phyloP scores from a whole-genome alignment of 1,284 basidiomycete species.

The Boletus smithii region DNA sequence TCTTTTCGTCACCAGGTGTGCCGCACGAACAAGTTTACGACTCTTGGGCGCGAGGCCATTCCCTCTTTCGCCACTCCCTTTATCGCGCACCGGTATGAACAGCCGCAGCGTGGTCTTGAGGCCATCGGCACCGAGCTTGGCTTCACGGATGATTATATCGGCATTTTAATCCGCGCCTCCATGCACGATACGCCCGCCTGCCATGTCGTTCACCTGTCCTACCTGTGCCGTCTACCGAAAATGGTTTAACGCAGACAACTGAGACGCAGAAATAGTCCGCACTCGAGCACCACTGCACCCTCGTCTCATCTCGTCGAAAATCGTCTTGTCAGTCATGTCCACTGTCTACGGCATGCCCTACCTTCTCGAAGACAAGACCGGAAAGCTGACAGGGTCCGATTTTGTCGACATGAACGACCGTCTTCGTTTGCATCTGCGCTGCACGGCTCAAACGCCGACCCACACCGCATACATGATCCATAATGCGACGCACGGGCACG shows the following conservation, averaged over 20 bases:
- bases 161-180: constrained; percentile 19
- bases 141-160: constrained; percentile 19
- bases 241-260: constrained; percentile 13
- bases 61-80: constrained; percentile 21
- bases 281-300: neutral
- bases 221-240: constrained; percentile 25
- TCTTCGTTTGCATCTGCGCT: constrained; percentile 47
- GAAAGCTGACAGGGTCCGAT: constrained; percentile 48
- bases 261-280: constrained; percentile 27
- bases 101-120: constrained; percentile 18
- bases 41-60: constrained; percentile 15
- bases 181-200: constrained; percentile 22
- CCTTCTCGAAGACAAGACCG: constrained; percentile 62
- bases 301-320: constrained; percentile 2
- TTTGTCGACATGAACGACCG: constrained; percentile 63
- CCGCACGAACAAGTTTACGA: constrained; percentile 13
- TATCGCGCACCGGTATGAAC: constrained; percentile 12
- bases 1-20: constrained; percentile 8
- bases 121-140: constrained; percentile 15
- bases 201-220: constrained; percentile 16
- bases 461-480: constrained; percentile 53
- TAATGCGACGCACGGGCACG: constrained; percentile 35
- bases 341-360: constrained; percentile 52
- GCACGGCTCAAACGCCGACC: constrained; percentile 41
- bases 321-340: constrained; percentile 20